Base-by-base conservation (phyloP, 2,329 filamentous ascomycete species). In the Monosporascus sp. region DNA sequence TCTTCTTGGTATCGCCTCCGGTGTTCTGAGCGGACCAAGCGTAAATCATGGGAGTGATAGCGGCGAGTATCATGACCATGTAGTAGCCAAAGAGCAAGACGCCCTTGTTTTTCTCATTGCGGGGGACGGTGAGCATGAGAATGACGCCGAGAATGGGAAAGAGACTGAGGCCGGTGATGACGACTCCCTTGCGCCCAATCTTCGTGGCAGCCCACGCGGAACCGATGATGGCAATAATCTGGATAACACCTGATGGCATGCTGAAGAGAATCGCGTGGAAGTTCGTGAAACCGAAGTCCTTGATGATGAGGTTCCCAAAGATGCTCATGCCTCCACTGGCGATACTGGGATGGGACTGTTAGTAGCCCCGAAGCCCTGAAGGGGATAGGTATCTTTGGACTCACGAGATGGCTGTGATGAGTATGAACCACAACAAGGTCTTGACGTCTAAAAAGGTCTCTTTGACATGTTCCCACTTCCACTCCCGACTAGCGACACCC, bases 401-500 rank as follows among this genome's bases (percentile, higher is more conserved):
- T 0, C 82, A 83, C 2, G 83, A 73, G 58, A 76, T 87, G 0
- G 84, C 83, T 0, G 78, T 74, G 6, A 80, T 64, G 2, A 88
- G 67, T 53, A 88, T 85, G 48, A 85, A 73, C 64, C 88, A 85
- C 6, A 87, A 66, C 0, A 76, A 78, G 1, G 79, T 84, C 63
- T 83, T 86, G 22, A 67, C 38, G 36, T 67, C 64, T 1, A 58
- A 56, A 6, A 65, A 57, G 3, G 64, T 65, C 55, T 83, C 78
- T 17, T 79, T 74, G 1, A 87, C 73, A 57, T 94, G 90, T 22
- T 80, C 77, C 71, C 79, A 75, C 77, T 87, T 87, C 69, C 86
- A 88, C 56, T 87, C 78, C 58, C 84, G 84, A 56, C 83, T 87
- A 1, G 85, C 86, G 17, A 88, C 85, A 0, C 89, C 89, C 55